A percentile compares a stretch with the other conserved stretches of the same genome.
phyloP scores from a whole-genome alignment of 441 rosid species.

The Breynia disticha region DNA sequence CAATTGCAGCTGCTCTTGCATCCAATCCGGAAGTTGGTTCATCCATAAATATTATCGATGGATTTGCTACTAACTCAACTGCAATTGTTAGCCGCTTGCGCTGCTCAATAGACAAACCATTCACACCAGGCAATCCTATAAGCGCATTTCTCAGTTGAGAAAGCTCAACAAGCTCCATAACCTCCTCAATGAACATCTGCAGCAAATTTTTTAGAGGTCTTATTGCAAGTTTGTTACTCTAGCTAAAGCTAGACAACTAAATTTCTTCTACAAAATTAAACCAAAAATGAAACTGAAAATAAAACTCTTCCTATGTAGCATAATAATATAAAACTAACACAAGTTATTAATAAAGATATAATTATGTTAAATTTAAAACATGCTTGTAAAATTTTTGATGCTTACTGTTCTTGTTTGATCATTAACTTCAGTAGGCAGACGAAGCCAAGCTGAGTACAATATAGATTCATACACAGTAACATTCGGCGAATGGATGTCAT shows the following conservation, averaged over 20 bases:
- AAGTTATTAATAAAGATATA: background rate
- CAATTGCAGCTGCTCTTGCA: constrained; percentile 43
- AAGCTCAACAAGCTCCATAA: constrained; percentile 37
- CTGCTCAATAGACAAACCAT: constrained; percentile 37
- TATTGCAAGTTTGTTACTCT: background rate
- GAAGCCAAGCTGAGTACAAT: constrained; percentile 33
- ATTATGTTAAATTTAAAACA: background rate
- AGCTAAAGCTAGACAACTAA: background rate
- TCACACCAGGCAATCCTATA: constrained; percentile 35
- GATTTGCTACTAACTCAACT: constrained; percentile 38
- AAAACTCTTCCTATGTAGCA: no score
- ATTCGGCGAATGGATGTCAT: constrained; percentile 26
- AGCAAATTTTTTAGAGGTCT: background rate
- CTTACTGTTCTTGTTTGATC: constrained; percentile 25
- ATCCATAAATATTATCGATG: constrained; percentile 38
- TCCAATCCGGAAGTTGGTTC: constrained; percentile 43
- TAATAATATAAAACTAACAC: background rate
- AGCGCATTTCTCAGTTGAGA: constrained; percentile 18
- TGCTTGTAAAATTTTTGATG: background rate
- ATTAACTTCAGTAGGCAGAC: constrained; percentile 22
- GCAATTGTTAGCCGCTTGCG: constrained; percentile 36
- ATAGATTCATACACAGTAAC: constrained; percentile 28
- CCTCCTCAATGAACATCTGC: constrained; percentile 32
- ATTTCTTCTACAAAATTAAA: no score
- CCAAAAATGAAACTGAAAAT: no score